Evolutionary conservation across 139 green algal genomes (phyloP).

Genomic region (Raphidocelis subcapitata): DNA sequence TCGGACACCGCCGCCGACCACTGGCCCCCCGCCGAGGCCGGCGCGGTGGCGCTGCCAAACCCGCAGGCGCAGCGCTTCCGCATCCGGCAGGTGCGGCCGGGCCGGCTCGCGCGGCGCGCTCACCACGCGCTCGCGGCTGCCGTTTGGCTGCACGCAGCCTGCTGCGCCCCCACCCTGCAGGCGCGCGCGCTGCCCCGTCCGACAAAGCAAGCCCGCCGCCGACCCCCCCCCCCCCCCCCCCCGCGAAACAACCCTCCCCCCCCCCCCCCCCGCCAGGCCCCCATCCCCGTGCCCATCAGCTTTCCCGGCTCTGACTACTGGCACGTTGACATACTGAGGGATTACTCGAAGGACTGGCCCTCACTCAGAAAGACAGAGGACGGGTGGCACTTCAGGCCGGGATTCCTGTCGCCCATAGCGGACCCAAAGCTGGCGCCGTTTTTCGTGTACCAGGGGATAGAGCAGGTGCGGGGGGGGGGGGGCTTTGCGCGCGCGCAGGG

Average conservation of each 20-base stretch:
- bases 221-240: too few species aligned
- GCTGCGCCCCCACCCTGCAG: too few species aligned
- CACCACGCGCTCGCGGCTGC: too few species aligned
- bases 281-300: constrained; percentile 4
- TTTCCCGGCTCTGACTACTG: constrained; percentile 19
- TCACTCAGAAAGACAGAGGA: constrained; percentile 3
- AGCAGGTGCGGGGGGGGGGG: constrained; percentile 1
- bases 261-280: too few species aligned
- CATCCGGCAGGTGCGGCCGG: background rate
- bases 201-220: too few species aligned
- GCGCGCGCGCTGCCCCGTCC: too few species aligned
- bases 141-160: too few species aligned
- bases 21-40: background rate
- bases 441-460: constrained; percentile 25
- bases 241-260: too few species aligned
- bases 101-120: too few species aligned
- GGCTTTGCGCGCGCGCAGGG: too few species aligned
- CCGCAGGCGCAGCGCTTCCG: constrained; percentile 10
- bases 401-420: background rate
- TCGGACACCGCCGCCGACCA: too few species aligned
- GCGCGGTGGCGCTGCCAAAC: constrained; percentile 7
- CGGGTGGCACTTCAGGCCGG: background rate
- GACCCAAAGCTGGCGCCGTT: constrained; percentile 6
- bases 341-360: constrained; percentile 23
- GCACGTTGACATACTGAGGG: constrained; percentile 14